phyloP scores from a whole-genome alignment of 73 alveolate genomes.

The Stentor coeruleus region DNA sequence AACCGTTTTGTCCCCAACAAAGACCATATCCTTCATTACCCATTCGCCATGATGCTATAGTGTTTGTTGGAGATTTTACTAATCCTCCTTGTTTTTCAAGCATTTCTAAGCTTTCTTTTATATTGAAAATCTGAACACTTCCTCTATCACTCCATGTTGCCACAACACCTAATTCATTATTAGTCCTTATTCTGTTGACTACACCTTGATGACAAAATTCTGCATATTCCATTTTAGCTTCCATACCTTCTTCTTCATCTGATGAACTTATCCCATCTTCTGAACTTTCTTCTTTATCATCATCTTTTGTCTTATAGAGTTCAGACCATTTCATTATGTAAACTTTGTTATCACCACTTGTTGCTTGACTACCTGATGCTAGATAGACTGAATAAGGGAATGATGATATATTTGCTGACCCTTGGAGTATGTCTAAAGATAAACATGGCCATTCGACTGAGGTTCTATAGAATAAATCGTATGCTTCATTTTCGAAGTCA shows the following conservation, averaged over 20 bases:
- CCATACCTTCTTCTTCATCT: constrained; percentile 71
- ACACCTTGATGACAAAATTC: constrained; percentile 67
- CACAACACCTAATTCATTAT: constrained; percentile 76
- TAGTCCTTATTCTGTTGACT: constrained; percentile 79
- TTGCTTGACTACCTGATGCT: constrained; percentile 80
- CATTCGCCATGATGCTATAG: background rate
- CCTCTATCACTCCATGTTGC: constrained; percentile 87
- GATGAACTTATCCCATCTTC: constrained; percentile 73
- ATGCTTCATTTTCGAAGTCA: constrained; percentile 85
- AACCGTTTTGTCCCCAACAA: constrained; percentile 14
- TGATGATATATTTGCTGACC: constrained; percentile 36
- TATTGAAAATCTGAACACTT: constrained; percentile 72
- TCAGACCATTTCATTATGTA: constrained; percentile 86
- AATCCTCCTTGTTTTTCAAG: constrained; percentile 44
- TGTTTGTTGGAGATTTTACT: constrained; percentile 27
- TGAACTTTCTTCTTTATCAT: constrained; percentile 51
- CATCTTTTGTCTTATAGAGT: constrained; percentile 53
- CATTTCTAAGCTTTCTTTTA: constrained; percentile 59
- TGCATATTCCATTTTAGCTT: constrained; percentile 75
- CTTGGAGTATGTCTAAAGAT: constrained; percentile 66
- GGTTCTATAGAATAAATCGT: constrained; percentile 87
- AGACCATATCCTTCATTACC: constrained; percentile 24
- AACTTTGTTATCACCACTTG: constrained; percentile 66
- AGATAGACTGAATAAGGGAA: constrained; percentile 82
- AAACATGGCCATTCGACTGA: constrained; percentile 94